These are phyloP conservation scores for Quercus gilva DNA, from an alignment of 306 rosid species.

Conservation along the genomic window DNA sequence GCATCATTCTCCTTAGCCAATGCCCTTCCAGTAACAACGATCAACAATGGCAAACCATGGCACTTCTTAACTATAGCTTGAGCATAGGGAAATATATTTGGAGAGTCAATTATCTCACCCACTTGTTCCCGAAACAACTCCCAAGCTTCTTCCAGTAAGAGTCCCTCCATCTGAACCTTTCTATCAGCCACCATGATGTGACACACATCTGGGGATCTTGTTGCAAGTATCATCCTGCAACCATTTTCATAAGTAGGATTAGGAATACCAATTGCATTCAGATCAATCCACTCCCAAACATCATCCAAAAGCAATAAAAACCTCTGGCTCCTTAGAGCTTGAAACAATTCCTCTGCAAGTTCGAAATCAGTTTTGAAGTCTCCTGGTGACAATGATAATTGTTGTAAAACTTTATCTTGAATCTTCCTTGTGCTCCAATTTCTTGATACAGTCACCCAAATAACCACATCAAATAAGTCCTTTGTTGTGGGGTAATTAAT, in stretches of 20 bases:
- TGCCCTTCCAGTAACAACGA: not conserved
- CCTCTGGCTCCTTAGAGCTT: not conserved
- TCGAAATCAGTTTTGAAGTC: not conserved
- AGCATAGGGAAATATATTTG: not conserved
- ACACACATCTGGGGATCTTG: not conserved
- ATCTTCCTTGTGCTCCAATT: not conserved
- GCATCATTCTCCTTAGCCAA: not conserved
- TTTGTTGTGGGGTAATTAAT: not conserved
- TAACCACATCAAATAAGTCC: not conserved
- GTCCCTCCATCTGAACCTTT: not conserved
- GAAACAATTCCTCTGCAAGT: not conserved
- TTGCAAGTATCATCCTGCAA: not conserved
- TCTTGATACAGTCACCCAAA: constrained; percentile 1
- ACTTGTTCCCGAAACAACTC: not conserved
- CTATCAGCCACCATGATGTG: not conserved
- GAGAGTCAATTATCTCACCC: not conserved
- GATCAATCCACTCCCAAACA: not conserved
- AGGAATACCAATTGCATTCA: not conserved
- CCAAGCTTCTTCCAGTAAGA: not conserved
- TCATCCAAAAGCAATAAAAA: not conserved
- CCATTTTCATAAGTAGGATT: not conserved
- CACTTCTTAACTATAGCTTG: not conserved
- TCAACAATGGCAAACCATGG: not conserved
- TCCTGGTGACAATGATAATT: not conserved
- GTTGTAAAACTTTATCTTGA: not conserved